Evolutionary conservation across 1,284 basidiomycete genomes (phyloP), one percentile per base, ranked within the genome.

Genomic region (Taiwanofungus camphoratus): DNA sequence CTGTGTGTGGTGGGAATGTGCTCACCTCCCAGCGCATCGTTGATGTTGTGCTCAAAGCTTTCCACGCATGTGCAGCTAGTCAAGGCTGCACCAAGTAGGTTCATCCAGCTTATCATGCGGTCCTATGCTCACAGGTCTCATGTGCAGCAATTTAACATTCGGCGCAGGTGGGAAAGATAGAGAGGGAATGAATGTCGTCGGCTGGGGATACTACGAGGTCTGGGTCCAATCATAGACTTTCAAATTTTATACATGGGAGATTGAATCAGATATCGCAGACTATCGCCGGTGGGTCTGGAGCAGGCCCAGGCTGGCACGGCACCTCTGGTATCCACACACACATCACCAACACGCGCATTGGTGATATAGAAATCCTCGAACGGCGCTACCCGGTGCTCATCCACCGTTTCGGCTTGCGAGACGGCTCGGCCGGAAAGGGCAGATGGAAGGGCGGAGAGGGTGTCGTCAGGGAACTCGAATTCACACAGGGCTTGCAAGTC

Each of bases 171-270:
- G 92, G 4, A 92, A 92, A 62, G 83, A 89, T 58, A 78, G 79
- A 52, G 74, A 88, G 37, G 92, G 90, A 0, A 79, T 79, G 34
- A 77, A 76, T 52, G 73, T 76, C 49, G 76, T 82, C 30, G 93
- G 93, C 13, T 97, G 91, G 83, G 94, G 94, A 1, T 96, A 95
- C 66, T 96, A 96, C 62, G 93, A 96, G 73, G 88, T 77, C 53
- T 42, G 62, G 29, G 30, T 41, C 8, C 34, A n/a, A n/a, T n/a
- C n/a, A n/a, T n/a, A n/a, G n/a, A n/a, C n/a, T n/a, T n/a, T n/a
- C n/a, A n/a, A n/a, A n/a, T n/a, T n/a, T n/a, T n/a, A n/a, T n/a
- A n/a, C n/a, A n/a, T n/a, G n/a, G n/a, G n/a, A n/a, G n/a, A n/a
- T n/a, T n/a, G n/a, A n/a, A n/a, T n/a, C n/a, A n/a, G n/a, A n/a